Conservation (phyloP, 1,284 basidiomycete genomes). For the Vanrija humicola region DNA sequence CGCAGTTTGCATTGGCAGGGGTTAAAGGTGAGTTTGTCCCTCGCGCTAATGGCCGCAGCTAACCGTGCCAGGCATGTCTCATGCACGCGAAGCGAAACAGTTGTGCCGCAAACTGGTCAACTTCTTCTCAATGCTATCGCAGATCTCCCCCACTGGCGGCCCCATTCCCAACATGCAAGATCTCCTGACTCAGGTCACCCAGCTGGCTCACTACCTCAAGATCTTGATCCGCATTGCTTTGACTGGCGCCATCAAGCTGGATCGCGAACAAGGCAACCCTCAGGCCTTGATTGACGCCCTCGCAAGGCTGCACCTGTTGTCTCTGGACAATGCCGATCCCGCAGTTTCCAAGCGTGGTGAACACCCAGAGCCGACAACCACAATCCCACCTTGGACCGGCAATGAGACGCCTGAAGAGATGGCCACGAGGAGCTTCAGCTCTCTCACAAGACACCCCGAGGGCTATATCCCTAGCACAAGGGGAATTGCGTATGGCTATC, state of each 20-base stretch:
- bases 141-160: slow-evolving; percentile 49
- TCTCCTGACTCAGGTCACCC: slow-evolving; percentile 93
- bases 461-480: slow-evolving; percentile 65
- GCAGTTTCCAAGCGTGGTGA: slow-evolving; percentile 56
- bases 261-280: slow-evolving; percentile 76
- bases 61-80: slow-evolving; percentile 74
- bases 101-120: slow-evolving; percentile 98
- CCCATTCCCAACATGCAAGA: slow-evolving; percentile 79
- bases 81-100: slow-evolving; percentile 96
- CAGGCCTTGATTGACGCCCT: slow-evolving; percentile 86
- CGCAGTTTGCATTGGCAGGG: slow-evolving; percentile 73
- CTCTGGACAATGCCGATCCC: slow-evolving; percentile 80
- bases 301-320: slow-evolving; percentile 84
- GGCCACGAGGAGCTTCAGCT: slow-evolving; percentile 37
- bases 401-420: slow-evolving; percentile 35
- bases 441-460: slow-evolving; percentile 37
- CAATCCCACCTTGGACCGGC: slow-evolving; percentile 12
- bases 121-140: slow-evolving; percentile 85
- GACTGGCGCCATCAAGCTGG: slow-evolving; percentile 91
- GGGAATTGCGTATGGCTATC: slow-evolving; percentile 71
- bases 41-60: neutral
- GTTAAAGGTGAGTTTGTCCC: slow-evolving; percentile 65
- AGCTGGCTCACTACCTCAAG: slow-evolving; percentile 97
- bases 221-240: slow-evolving; percentile 97
- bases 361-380: slow-evolving; percentile 18